Evolutionary conservation across 108 stramenopile species (phyloP), one percentile per base, ranked within the genome.

Genomic region (Conticribra guillardii): DNA sequence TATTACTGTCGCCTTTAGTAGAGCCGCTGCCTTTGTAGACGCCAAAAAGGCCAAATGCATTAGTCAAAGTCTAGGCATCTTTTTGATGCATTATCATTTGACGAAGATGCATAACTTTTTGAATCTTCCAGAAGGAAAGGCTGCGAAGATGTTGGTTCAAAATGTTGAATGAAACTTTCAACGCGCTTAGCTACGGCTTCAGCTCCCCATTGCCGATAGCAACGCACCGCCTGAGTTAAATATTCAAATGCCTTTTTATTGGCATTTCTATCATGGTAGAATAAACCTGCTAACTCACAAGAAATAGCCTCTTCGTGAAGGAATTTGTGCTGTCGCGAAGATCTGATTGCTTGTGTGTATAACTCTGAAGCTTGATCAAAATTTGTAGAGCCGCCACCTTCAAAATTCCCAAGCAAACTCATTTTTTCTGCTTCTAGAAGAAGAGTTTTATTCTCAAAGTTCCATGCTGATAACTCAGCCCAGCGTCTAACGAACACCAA

Each of bases 391-490:
- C n/a, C n/a, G n/a, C n/a, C n/a, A n/a, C n/a, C n/a, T 26, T 55
- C 54, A 55, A 30, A 3, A 31, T 59, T 34, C 29, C 58, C 37
- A 4, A 22, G 17, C 16, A 31, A 59, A 59, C 33, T 21, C 34
- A 22, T 59, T 11, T 37, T 32, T 34, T 59, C 58, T 37, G 58
- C 58, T 33, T 37, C 34, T 9, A 59, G 34, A 1, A 59, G 34
- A 0, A 59, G 58, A 18, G 34, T 8, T 34, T 59, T 59, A 45
- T 50, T 64, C 23, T 64, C 41, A 18, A 48, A 64, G 23, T 64
- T 64, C 63, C 63, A 64, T 2, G 46, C 8, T 1, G 41, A 45
- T 18, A 5, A 15, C 9, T 8, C 17, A 24, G 16, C 24, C 63
- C 45, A 64, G 5, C 11, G 37, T 11, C 11, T 41, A 5, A 41